These are phyloP conservation scores for Trametes versicolor DNA, from an alignment of 1,284 basidiomycete genomes.

Conservation along the genomic window DNA sequence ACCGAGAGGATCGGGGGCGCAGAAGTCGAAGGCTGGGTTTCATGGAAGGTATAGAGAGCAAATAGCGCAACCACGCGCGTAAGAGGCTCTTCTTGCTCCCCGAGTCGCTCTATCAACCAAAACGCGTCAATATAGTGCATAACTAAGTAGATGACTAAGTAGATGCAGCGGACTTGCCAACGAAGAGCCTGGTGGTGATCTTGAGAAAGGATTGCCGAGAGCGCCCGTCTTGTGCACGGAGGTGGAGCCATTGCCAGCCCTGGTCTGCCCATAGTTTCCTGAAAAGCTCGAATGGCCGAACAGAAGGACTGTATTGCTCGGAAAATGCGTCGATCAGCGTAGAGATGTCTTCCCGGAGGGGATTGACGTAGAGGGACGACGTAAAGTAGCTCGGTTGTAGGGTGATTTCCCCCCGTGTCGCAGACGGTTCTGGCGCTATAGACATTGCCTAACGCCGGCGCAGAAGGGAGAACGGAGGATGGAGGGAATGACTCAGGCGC, in stretches of 20 bases:
- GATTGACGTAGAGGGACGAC: constrained; percentile 72
- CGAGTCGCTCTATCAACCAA: constrained; percentile 58
- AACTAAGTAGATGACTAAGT: not conserved
- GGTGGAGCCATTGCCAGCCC: constrained; percentile 79
- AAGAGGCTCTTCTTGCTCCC: constrained; percentile 57
- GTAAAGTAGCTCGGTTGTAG: constrained; percentile 81
- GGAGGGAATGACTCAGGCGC: not conserved
- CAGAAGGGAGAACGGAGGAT: not conserved
- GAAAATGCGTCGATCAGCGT: constrained; percentile 59
- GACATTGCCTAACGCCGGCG: constrained; percentile 45
- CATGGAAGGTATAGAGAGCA: constrained; percentile 72
- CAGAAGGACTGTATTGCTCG: constrained; percentile 50
- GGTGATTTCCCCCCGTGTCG: constrained; percentile 62
- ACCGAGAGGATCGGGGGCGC: constrained; percentile 58
- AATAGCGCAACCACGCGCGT: constrained; percentile 68
- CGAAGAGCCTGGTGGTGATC: constrained; percentile 68
- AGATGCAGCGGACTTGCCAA: constrained; percentile 55
- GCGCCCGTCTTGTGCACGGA: constrained; percentile 73
- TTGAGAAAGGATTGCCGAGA: constrained; percentile 68
- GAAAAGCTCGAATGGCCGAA: constrained; percentile 71
- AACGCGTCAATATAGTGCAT: constrained; percentile 11
- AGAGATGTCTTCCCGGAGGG: constrained; percentile 72
- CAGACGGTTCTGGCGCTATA: constrained; percentile 52
- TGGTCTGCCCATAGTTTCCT: constrained; percentile 70
- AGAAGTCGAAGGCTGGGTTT: constrained; percentile 66